Evolutionary conservation across 805 yeast species (phyloP).

Genomic region (Myxozyma neotropica): DNA sequence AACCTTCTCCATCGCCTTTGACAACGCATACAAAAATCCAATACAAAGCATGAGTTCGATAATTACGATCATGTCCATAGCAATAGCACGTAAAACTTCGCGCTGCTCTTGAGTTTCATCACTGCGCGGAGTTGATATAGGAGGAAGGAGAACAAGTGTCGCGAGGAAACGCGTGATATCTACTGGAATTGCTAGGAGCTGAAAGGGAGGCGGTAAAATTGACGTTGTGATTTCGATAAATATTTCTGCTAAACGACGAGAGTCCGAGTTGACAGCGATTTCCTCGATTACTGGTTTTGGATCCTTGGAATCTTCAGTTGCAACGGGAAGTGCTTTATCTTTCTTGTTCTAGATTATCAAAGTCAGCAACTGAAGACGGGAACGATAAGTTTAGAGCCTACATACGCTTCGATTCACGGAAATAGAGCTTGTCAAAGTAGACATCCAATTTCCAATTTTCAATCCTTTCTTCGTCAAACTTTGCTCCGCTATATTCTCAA

Average conservation of each 20-base stretch:
- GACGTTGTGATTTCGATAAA: neutral
- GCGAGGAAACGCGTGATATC: neutral
- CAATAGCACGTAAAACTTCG: constrained; percentile 11
- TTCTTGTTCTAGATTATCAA: neutral
- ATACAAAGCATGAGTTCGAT: constrained; percentile 14
- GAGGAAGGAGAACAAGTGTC: neutral
- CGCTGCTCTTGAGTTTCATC: neutral
- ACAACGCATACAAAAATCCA: constrained; percentile 3
- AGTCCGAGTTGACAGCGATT: neutral
- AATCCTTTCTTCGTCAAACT: neutral
- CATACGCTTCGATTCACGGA: constrained; percentile 4
- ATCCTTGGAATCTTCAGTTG: too few species aligned
- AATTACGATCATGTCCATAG: constrained; percentile 8
- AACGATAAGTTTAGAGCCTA: neutral
- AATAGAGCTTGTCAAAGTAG: neutral
- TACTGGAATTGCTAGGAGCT: constrained; percentile 2
- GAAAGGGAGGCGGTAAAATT: constrained; percentile 2
- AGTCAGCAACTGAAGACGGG: neutral
- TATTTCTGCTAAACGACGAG: constrained; percentile 3
- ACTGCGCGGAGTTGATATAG: neutral
- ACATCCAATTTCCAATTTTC: neutral
- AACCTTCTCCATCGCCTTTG: constrained; percentile 1
- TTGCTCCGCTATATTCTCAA: neutral
- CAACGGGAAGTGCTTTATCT: too few species aligned
- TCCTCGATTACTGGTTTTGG: neutral